Evolutionary conservation across 768 basidiomycete species (phyloP).

Genomic region (Sporobolomyces roseus): DNA sequence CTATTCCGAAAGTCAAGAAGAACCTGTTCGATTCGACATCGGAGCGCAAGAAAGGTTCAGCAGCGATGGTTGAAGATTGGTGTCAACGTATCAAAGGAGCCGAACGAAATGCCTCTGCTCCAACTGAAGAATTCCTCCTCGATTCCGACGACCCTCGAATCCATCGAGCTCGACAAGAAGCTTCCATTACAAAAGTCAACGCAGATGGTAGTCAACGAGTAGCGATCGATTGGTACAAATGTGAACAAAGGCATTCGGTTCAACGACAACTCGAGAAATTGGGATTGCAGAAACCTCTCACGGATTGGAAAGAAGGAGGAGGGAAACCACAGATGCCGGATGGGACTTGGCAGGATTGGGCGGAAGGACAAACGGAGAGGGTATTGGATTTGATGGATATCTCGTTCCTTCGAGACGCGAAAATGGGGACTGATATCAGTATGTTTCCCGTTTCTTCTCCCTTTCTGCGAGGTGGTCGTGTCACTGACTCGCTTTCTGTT

Average conservation of each 20-base stretch:
- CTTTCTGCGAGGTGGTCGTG: not conserved
- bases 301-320: slow-evolving; percentile 75
- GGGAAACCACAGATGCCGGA: slow-evolving; percentile 73
- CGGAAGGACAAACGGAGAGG: slow-evolving; percentile 81
- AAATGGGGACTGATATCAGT: slow-evolving; percentile 76
- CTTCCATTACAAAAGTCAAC: slow-evolving; percentile 58
- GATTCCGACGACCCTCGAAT: slow-evolving; percentile 87
- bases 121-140: slow-evolving; percentile 86
- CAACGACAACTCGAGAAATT: slow-evolving; percentile 77
- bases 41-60: not conserved
- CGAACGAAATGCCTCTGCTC: slow-evolving; percentile 77
- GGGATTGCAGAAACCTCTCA: slow-evolving; percentile 77
- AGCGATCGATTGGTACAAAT: slow-evolving; percentile 79
- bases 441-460: not conserved
- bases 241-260: slow-evolving; percentile 85
- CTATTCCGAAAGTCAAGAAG: slow-evolving; percentile 59
- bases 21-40: slow-evolving; percentile 54
- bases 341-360: slow-evolving; percentile 93
- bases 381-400: slow-evolving; percentile 97
- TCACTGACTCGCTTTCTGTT: not conserved
- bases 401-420: slow-evolving; percentile 72
- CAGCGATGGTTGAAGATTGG: slow-evolving; percentile 57
- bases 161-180: slow-evolving; percentile 68
- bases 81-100: slow-evolving; percentile 57
- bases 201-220: slow-evolving; percentile 60